A percentile compares a stretch with the other conserved stretches of the same genome.
phyloP scores from a whole-genome alignment of 1,284 basidiomycete species.

The Microbotryum intermedium region DNA sequence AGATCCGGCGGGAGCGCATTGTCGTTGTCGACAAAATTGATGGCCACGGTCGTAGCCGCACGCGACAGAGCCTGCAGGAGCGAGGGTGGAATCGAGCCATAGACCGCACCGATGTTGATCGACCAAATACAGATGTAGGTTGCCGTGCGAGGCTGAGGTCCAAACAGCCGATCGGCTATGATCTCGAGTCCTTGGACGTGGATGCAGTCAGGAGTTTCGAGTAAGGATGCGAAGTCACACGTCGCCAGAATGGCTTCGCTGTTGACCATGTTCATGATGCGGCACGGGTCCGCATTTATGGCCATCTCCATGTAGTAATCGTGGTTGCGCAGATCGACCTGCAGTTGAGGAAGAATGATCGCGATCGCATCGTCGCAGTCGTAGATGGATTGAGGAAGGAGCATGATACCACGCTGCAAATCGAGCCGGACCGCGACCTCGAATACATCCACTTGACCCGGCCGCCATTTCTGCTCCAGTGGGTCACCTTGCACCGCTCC shows the following conservation, averaged over 20 bases:
- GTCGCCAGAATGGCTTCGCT: slow-evolving; percentile 1
- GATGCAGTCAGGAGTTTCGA: slow-evolving; percentile 1
- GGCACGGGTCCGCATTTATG: slow-evolving; percentile 53
- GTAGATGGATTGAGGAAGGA: slow-evolving; percentile 63
- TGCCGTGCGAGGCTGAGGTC: slow-evolving; percentile 68
- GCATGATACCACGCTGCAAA: slow-evolving; percentile 50
- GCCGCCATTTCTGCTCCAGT: slow-evolving; percentile 63
- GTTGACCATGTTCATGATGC: slow-evolving; percentile 11
- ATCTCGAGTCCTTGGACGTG: slow-evolving; percentile 55
- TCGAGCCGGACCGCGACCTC: slow-evolving; percentile 59
- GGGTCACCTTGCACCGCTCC: slow-evolving; percentile 60
- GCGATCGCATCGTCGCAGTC: slow-evolving; percentile 54
- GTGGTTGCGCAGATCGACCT: slow-evolving; percentile 65
- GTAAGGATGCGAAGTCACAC: background rate
- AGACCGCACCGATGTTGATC: slow-evolving; percentile 56
- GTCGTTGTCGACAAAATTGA: slow-evolving; percentile 62
- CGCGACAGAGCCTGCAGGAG: slow-evolving; percentile 51
- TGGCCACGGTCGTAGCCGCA: slow-evolving; percentile 52
- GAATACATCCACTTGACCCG: slow-evolving; percentile 67
- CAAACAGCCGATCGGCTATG: slow-evolving; percentile 73
- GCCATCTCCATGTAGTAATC: slow-evolving; percentile 84
- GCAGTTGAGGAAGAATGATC: slow-evolving; percentile 56
- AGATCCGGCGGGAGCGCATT: slow-evolving; percentile 73
- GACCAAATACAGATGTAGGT: slow-evolving; percentile 90
- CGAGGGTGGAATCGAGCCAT: slow-evolving; percentile 51